Evolutionary conservation across 2,329 filamentous ascomycete genomes (phyloP).

Genomic region (Fusarium avenaceum): DNA sequence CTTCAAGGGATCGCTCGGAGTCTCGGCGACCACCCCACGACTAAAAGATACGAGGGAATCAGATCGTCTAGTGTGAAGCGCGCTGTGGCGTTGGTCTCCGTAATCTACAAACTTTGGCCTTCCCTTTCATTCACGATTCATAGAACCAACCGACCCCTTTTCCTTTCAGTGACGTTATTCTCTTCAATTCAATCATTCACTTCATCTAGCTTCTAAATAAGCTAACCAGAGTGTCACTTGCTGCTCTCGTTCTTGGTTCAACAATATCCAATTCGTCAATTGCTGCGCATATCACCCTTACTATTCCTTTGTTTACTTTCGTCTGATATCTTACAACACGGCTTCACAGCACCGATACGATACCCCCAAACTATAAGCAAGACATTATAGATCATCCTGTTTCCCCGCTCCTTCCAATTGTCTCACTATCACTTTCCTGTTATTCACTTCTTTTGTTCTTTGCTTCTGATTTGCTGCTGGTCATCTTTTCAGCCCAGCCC

Average conservation of each 20-base stretch:
- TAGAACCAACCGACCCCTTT: conserved; percentile 33
- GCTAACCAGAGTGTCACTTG: not conserved
- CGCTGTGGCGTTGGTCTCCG: conserved; percentile 31
- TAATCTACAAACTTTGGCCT: conserved; percentile 35
- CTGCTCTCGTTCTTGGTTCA: not conserved
- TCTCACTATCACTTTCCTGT: conserved; percentile 23
- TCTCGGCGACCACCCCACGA: conserved; percentile 42
- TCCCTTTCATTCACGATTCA: conserved; percentile 29
- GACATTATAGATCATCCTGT: conserved; percentile 36
- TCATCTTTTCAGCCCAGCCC: conserved; percentile 16
- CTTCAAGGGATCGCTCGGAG: conserved; percentile 36
- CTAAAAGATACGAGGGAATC: conserved; percentile 22
- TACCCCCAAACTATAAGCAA: conserved; percentile 24
- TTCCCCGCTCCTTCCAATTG: conserved; percentile 37
- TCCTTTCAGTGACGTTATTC: conserved; percentile 22
- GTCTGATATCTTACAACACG: conserved; percentile 8
- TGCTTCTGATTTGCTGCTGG: conserved; percentile 17
- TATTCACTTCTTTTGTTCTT: not conserved
- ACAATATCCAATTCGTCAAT: conserved; percentile 1
- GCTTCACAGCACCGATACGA: conserved; percentile 25
- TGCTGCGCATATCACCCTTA: conserved; percentile 12
- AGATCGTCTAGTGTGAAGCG: conserved; percentile 40
- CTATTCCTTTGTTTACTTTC: conserved; percentile 38
- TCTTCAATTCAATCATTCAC: conserved; percentile 23
- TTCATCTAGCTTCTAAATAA: conserved; percentile 10